Evolutionary conservation across 1,139 yeast genomes (phyloP), one percentile per base, ranked within the genome.

Genomic region (Diutina sp.): DNA sequence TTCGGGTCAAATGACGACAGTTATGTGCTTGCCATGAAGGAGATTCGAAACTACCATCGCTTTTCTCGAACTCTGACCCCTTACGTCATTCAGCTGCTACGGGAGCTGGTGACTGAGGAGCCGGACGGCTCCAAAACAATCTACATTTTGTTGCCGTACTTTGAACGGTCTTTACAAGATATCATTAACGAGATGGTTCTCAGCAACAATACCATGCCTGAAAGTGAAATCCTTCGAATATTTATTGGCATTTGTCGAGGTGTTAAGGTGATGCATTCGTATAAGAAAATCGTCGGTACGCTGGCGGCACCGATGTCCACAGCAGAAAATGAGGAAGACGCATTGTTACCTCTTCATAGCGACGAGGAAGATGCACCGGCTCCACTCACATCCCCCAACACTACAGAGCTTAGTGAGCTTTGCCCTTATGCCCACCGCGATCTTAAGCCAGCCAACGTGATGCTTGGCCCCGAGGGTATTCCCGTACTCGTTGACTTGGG

Each of bases 401-500:
- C 29, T 16, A 76, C 85, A 2, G 87, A 84, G 58, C 65, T 86
- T 59, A 78, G 77, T 54, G 87, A 83, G 58, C 70, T 81, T 50
- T 74, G 79, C 2, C 88, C 95, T 1, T 90, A 79, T 67, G 95
- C 96, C 0, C 97, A 90, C 67, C 73, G 90, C 59, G 97, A 90
- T 66, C 71, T 91, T 57, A 90, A 90, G 64, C 97, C 97, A 0
- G 95, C 93, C 1, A 90, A 90, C 65, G 82, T 90, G 28, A 86
- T 90, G 93, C 71, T 90, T 9, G 79, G 87, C 1, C 80, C 83
- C 30, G 85, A 83, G 58, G 90, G 90, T 0, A 68, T 80, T 8
- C 95, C 96, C 0, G 90, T 90, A 1, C 73, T 91, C 56, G 86
- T 89, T 64, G 97, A 91, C 64, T 72, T 91, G 58, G 97, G 97